These are phyloP conservation scores for Cadophora gregata DNA, from an alignment of 2,329 filamentous ascomycete genomes.

Conservation along the genomic window DNA sequence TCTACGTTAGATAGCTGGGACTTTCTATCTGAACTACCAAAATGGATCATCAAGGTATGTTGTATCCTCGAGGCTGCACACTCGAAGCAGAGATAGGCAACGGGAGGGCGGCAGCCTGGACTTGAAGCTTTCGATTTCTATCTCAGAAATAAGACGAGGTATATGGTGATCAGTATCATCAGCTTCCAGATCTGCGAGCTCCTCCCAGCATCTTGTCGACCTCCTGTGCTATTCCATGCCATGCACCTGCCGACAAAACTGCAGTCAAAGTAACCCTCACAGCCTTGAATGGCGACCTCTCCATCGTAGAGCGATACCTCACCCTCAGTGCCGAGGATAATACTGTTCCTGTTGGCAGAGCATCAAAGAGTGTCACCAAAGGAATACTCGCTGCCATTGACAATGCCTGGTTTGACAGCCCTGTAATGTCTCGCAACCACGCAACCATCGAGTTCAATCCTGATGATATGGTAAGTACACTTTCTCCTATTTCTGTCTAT, in stretches of 20 bases:
- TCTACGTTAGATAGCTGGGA: neutral
- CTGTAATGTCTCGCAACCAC: slow-evolving; percentile 74
- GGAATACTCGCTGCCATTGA: slow-evolving; percentile 50
- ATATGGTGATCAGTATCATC: neutral
- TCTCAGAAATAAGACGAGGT: neutral
- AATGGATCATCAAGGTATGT: slow-evolving; percentile 35
- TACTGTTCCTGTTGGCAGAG: slow-evolving; percentile 48
- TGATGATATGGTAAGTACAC: slow-evolving; percentile 50
- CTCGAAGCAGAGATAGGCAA: neutral
- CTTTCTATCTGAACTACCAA: slow-evolving; percentile 1
- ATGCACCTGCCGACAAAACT: slow-evolving; percentile 25
- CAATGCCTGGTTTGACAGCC: slow-evolving; percentile 73
- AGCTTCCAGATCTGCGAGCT: neutral
- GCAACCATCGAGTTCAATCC: slow-evolving; percentile 58
- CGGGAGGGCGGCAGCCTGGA: neutral
- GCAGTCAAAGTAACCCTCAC: slow-evolving; percentile 37
- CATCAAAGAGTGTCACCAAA: slow-evolving; percentile 53
- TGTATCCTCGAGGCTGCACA: slow-evolving; percentile 6
- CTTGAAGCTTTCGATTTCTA: neutral
- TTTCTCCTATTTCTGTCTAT: neutral
- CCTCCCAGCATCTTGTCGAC: neutral
- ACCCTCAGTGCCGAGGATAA: slow-evolving; percentile 32
- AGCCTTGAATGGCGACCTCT: slow-evolving; percentile 35
- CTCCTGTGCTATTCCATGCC: neutral
- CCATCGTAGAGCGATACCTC: slow-evolving; percentile 34